phyloP scores from a whole-genome alignment of 768 basidiomycete species.

The Glaciozyma antarctica region DNA sequence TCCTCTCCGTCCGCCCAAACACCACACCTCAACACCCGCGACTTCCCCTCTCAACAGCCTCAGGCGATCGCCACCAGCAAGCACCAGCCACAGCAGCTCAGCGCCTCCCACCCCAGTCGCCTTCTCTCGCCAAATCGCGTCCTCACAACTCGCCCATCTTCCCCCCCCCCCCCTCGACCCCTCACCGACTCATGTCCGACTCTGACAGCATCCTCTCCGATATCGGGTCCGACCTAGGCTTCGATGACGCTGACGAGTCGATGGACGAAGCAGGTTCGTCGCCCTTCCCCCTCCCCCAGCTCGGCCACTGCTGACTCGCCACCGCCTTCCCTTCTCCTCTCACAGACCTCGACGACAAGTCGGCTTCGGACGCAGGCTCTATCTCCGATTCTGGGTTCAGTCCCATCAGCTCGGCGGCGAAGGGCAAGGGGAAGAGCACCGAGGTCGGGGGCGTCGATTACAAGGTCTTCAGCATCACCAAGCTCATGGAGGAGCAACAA shows the following conservation, averaged over 20 bases:
- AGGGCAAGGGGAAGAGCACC: slow-evolving; percentile 14
- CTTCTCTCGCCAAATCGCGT: too few species aligned
- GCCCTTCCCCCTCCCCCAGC: not conserved
- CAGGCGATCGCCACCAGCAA: too few species aligned
- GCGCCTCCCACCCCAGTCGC: too few species aligned
- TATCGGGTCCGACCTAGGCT: not conserved
- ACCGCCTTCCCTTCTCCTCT: not conserved
- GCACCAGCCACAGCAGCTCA: too few species aligned
- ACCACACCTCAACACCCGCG: too few species aligned
- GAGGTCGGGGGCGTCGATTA: slow-evolving; percentile 13
- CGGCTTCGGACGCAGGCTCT: slow-evolving; percentile 7
- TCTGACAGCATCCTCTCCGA: not conserved
- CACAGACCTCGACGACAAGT: not conserved
- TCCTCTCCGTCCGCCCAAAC: too few species aligned
- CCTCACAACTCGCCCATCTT: too few species aligned
- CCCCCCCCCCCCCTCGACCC: too few species aligned
- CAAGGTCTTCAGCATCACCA: slow-evolving; percentile 34
- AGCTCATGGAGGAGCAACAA: slow-evolving; percentile 69
- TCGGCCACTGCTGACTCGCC: not conserved
- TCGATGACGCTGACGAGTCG: not conserved
- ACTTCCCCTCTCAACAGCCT: too few species aligned
- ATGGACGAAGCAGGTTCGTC: not conserved
- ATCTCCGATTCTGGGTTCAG: slow-evolving; percentile 17
- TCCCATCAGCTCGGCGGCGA: slow-evolving; percentile 9
- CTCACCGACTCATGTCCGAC: not conserved